Percentiles rank a stretch among this genome's conserved stretches.
These are phyloP conservation scores for Saturnispora saitoi DNA, from an alignment of 805 yeast genomes.

Conservation along the genomic window DNA sequence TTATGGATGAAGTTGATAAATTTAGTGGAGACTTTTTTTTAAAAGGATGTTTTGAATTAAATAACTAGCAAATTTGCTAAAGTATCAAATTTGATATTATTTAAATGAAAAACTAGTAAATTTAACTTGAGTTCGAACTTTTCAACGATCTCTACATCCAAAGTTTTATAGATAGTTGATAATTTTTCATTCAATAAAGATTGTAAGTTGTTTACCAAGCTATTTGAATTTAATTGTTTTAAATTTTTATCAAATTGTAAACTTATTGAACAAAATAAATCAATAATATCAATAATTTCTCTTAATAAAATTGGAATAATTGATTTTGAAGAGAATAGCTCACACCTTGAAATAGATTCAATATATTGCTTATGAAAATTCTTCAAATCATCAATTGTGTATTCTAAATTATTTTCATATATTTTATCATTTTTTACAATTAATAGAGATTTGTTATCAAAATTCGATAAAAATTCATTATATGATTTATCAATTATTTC, in stretches of 20 bases:
- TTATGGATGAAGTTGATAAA: slow-evolving; percentile 16
- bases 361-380: slow-evolving; percentile 28
- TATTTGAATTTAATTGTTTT: not conserved
- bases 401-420: slow-evolving; percentile 18
- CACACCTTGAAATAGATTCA: slow-evolving; percentile 25
- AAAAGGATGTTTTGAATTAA: slow-evolving; percentile 9
- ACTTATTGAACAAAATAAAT: slow-evolving; percentile 2
- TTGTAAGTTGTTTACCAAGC: slow-evolving; percentile 15
- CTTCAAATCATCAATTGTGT: slow-evolving; percentile 44
- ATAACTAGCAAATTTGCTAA: slow-evolving; percentile 30
- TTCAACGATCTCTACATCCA: slow-evolving; percentile 33
- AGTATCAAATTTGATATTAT: slow-evolving; percentile 28
- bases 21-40: slow-evolving; percentile 32
- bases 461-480: slow-evolving; percentile 20
- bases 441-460: slow-evolving; percentile 12
- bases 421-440: slow-evolving; percentile 9
- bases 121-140: slow-evolving; percentile 36
- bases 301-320: slow-evolving; percentile 6
- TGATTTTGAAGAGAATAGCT: slow-evolving; percentile 24
- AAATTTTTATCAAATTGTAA: slow-evolving; percentile 2
- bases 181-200: slow-evolving; percentile 22
- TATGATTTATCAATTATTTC: slow-evolving; percentile 39
- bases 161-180: slow-evolving; percentile 31
- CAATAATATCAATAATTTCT: slow-evolving; percentile 5
- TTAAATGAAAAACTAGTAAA: slow-evolving; percentile 4